Evolutionary conservation across 768 basidiomycete genomes (phyloP), one percentile per base, ranked within the genome.

Genomic region (Termitomyces sp.): DNA sequence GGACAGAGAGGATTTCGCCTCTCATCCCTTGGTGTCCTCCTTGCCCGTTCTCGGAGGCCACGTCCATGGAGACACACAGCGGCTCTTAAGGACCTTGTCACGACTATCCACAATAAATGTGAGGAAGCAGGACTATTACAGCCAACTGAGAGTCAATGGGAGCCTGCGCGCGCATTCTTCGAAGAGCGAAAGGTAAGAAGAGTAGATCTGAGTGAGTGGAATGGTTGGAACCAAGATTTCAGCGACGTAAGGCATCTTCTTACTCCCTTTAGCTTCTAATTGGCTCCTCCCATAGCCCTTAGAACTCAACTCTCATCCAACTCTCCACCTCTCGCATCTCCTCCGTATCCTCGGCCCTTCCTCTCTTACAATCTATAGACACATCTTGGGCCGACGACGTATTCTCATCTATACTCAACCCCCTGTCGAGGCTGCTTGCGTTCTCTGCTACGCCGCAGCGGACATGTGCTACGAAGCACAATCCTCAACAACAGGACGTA

Each of bases 1-100:
- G 89, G 88, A 2, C 89, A 90, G 59, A 83, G 91, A 47, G 91
- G 91, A 12, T 89, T 87, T 67, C 84, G 87, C 22, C 83, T 93
- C 28, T 87, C 87, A 8, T 90, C 91, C 4, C 74, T 93, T 0
- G 90, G 90, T 32, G 79, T 92, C 32, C 75, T 92, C 1, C 78
- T 92, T 22, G 86, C 83, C 4, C 81, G 79, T 56, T 86, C 87
- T 7, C 65, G 72, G 2, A 76, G 87, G 53, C 80, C 90, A 14
- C 78, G 88, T n/a, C 87, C 92, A 12, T 92, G 90, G 88, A 70
- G 76, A 52, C 91, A 93, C 65, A 78, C 87, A 2, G 69, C 77
- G 1, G 79, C 81, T 3, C 77, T 93, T 33, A 88, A 87, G 65
- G 72, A 77, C 1, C 78, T 92, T 35, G 73, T 84, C 24, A 75